phyloP scores from a whole-genome alignment of 1,284 basidiomycete genomes.

The Cryptococcus jaspeensis region DNA sequence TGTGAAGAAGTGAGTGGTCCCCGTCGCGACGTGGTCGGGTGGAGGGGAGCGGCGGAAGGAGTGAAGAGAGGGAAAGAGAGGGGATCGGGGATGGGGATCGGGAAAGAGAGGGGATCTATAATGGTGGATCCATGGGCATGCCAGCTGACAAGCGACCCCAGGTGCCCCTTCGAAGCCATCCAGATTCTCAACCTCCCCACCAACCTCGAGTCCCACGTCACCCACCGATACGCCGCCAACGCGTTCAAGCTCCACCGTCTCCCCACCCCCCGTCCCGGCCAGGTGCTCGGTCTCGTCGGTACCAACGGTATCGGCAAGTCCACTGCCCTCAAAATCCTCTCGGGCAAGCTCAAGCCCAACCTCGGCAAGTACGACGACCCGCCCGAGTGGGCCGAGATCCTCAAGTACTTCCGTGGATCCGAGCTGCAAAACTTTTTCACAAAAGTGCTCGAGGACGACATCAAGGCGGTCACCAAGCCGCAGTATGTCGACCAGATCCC shows the following conservation, averaged over 20 bases:
- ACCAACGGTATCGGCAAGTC: constrained; percentile 99
- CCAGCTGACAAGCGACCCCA: constrained; percentile 43
- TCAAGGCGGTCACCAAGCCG: constrained; percentile 96
- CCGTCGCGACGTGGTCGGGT: too few species aligned
- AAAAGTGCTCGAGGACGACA: constrained; percentile 95
- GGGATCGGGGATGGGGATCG: background rate
- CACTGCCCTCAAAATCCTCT: constrained; percentile 90
- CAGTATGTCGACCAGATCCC: constrained; percentile 99
- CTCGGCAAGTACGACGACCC: constrained; percentile 62
- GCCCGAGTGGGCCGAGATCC: constrained; percentile 95
- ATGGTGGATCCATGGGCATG: background rate
- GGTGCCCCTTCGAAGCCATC: constrained; percentile 97
- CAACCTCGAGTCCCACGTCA: constrained; percentile 88
- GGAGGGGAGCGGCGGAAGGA: background rate
- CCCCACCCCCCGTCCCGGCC: constrained; percentile 89
- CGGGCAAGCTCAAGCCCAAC: constrained; percentile 87
- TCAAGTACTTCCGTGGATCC: constrained; percentile 95
- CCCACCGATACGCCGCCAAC: constrained; percentile 95
- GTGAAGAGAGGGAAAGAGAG: background rate
- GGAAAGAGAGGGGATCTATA: background rate
- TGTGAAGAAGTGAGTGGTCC: constrained; percentile 84
- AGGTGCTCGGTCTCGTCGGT: constrained; percentile 91
- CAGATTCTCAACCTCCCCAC: constrained; percentile 96
- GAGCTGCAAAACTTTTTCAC: constrained; percentile 98
- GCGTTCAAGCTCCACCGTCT: constrained; percentile 96